Evolutionary conservation across 2,329 filamentous ascomycete genomes (phyloP), one percentile per base, ranked within the genome.

Genomic region (Paradendryphiella salina): DNA sequence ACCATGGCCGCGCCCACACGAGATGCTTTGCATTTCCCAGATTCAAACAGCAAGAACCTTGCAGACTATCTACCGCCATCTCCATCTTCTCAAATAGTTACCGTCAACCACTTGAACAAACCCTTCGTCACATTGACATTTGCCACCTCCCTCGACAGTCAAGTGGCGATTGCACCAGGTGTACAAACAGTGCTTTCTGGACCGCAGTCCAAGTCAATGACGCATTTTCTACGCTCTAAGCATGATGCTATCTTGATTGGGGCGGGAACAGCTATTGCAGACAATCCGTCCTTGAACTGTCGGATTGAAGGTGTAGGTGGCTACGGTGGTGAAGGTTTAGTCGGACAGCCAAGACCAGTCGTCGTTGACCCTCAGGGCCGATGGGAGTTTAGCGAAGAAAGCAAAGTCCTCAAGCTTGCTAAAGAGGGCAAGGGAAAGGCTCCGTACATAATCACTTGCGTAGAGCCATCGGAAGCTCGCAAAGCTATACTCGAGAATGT

Each of bases 241-340:
- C 91, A 97, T 74, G 85, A 89, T 56, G 90, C 89, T 32, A 96
- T 96, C 60, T 80, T 95, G 18, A 79, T 97, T 26, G 93, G 93
- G 17, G 89, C 87, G 4, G 88, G 88, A 2, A 97, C 93, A 1
- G 89, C 90, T 6, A 77, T 90, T 20, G 87, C 89, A 15, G 93
- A 97, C 71, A 83, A 96, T 67, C 93, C 93, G 2, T 85, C 85
- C 2, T 77, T 97, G 45, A 96, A 96, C 71, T 94, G 89, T 68
- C 85, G 92, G 14, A 80, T 92, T 36, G 79, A 79, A 21, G 82
- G 82, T 26, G 81, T 80, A 2, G 76, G 79, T n/a, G 78, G 80
- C 1, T 84, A 82, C 56, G 82, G 80, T 20, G 78, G 78, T 6
- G 65, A 78, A 35, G 77, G 76, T 3, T 68, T 82, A 33, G 72